Evolutionary conservation across 768 basidiomycete genomes (phyloP).

Genomic region (Hemileccinum rubropunctum): DNA sequence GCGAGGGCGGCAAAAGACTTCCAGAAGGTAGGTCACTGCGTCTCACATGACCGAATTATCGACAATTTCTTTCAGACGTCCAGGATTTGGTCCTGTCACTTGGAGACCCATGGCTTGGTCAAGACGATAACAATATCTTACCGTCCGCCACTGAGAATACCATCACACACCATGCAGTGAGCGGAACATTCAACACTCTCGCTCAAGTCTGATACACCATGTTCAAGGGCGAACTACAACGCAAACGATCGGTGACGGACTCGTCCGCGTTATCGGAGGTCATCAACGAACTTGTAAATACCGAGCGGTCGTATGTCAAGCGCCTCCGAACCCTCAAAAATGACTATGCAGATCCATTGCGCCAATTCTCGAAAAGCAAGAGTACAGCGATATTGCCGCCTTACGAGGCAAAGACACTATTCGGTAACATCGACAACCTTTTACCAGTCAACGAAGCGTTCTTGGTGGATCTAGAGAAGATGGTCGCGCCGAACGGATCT

Average conservation of each 20-base stretch:
- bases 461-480: constrained; percentile 76
- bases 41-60: constrained; percentile 1
- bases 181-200: constrained; percentile 19
- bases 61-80: constrained; percentile 50
- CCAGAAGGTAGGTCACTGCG: constrained; percentile 51
- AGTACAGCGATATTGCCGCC: constrained; percentile 83
- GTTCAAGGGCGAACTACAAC: constrained; percentile 32
- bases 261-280: constrained; percentile 66
- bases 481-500: constrained; percentile 60
- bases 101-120: constrained; percentile 60
- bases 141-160: constrained; percentile 39
- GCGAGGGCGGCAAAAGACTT: constrained; percentile 65
- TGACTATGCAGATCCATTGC: constrained; percentile 89
- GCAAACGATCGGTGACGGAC: constrained; percentile 60
- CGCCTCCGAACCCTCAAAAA: constrained; percentile 79
- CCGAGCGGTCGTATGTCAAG: constrained; percentile 86
- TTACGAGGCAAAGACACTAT: constrained; percentile 91
- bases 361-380: constrained; percentile 79
- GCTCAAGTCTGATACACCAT: constrained; percentile 11
- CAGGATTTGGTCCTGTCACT: constrained; percentile 77
- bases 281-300: constrained; percentile 83
- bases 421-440: constrained; percentile 90
- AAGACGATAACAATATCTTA: constrained; percentile 47
- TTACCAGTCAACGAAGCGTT: constrained; percentile 89
- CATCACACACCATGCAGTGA: constrained; percentile 42